Evolutionary conservation across 106 monocot genomes (phyloP).

Genomic region (Alisma plantagoaquatica): DNA sequence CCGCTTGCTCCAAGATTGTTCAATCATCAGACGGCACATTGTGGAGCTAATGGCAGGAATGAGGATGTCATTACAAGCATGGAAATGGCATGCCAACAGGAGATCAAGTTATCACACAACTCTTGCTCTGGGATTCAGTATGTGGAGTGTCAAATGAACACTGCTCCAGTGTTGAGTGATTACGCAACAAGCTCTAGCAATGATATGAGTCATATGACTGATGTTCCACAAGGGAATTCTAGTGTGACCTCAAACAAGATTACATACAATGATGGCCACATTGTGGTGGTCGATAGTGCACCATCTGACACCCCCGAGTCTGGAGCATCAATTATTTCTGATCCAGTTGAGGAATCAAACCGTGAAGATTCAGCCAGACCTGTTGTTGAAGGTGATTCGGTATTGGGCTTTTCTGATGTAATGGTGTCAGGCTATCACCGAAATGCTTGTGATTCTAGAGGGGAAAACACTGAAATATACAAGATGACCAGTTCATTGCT

Average conservation of each 20-base stretch:
- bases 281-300: slow-evolving; percentile 18
- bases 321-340: slow-evolving; percentile 30
- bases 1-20: slow-evolving; percentile 5
- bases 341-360: slow-evolving; percentile 7
- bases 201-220: slow-evolving; percentile 16
- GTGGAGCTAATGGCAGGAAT: slow-evolving; percentile 2
- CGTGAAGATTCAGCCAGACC: neutral
- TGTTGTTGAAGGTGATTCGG: slow-evolving; percentile 1
- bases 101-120: neutral
- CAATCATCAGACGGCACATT: slow-evolving; percentile 1
- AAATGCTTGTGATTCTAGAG: slow-evolving; percentile 1
- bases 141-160: slow-evolving; percentile 11
- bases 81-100: slow-evolving; percentile 9
- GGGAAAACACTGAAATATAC: neutral
- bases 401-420: neutral
- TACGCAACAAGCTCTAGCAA: slow-evolving; percentile 35
- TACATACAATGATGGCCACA: slow-evolving; percentile 7
- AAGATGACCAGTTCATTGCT: neutral
- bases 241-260: slow-evolving; percentile 25
- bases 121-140: slow-evolving; percentile 1
- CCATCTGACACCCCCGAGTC: slow-evolving; percentile 35
- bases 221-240: slow-evolving; percentile 37
- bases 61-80: slow-evolving; percentile 3
- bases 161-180: slow-evolving; percentile 18
- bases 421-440: neutral